phyloP scores from a whole-genome alignment of 345 rosid genomes.

The Hevea brasiliensis region DNA sequence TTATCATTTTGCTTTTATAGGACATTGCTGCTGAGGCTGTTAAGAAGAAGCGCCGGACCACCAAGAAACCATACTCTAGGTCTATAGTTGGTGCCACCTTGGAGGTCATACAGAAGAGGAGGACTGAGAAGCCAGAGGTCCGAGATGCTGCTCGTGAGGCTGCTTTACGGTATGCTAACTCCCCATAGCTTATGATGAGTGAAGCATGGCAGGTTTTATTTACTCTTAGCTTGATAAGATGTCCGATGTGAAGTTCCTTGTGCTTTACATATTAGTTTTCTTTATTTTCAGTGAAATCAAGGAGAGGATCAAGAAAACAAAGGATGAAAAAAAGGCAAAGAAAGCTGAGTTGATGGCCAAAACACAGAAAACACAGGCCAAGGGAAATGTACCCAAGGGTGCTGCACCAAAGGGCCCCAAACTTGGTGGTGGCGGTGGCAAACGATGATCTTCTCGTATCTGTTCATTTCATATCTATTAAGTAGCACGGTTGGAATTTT shows the following conservation, averaged over 20 bases:
- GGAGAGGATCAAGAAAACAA: too few species aligned
- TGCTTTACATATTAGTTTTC: background rate
- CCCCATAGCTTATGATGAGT: background rate
- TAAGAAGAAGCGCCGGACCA: slow-evolving; percentile 53
- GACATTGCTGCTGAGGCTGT: slow-evolving; percentile 61
- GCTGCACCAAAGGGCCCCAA: slow-evolving; percentile 57
- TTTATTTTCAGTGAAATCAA: slow-evolving; percentile 53
- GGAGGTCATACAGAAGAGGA: slow-evolving; percentile 67
- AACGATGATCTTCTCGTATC: slow-evolving; percentile 39
- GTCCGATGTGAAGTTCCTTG: background rate
- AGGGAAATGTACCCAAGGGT: slow-evolving; percentile 48
- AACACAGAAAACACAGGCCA: slow-evolving; percentile 53
- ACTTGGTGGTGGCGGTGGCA: slow-evolving; percentile 79
- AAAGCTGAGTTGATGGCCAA: slow-evolving; percentile 61
- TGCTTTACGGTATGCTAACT: slow-evolving; percentile 46
- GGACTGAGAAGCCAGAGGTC: slow-evolving; percentile 69
- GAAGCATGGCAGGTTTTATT: background rate
- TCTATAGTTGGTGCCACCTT: slow-evolving; percentile 72
- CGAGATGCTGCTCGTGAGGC: slow-evolving; percentile 69
- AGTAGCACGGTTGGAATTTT: background rate
- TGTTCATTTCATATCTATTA: background rate
- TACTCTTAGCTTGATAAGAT: background rate
- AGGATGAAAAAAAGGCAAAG: slow-evolving; percentile 90
- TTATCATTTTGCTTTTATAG: slow-evolving; percentile 17
- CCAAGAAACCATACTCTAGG: slow-evolving; percentile 73